These are phyloP conservation scores for Starmerella riodocensis DNA, from an alignment of 805 yeast genomes.

Conservation along the genomic window DNA sequence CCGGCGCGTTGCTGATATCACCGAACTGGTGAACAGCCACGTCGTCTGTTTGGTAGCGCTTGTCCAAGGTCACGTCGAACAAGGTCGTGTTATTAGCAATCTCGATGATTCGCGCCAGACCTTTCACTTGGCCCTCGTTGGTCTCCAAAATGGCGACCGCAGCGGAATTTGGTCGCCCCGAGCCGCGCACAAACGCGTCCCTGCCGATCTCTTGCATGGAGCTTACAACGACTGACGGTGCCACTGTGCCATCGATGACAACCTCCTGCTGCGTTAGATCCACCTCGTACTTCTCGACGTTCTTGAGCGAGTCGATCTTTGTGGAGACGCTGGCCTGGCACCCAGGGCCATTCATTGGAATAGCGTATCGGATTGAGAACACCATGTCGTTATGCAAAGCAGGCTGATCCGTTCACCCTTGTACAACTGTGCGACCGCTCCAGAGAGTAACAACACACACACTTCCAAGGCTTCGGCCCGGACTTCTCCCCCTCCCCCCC, in stretches of 20 bases:
- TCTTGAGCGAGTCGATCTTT: constrained; percentile 38
- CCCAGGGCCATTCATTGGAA: constrained; percentile 64
- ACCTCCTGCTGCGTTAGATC: constrained; percentile 51
- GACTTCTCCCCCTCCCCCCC: too few species aligned
- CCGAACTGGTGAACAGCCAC: constrained; percentile 56
- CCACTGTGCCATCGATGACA: constrained; percentile 49
- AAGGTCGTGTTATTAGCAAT: constrained; percentile 41
- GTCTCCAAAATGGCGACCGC: constrained; percentile 84
- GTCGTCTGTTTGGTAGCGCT: constrained; percentile 36
- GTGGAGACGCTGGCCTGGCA: constrained; percentile 50
- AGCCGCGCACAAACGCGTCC: constrained; percentile 86
- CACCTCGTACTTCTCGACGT: constrained; percentile 38
- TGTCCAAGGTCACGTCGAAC: constrained; percentile 56
- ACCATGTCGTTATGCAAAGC: too few species aligned
- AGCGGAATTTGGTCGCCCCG: constrained; percentile 75
- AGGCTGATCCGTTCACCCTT: too few species aligned
- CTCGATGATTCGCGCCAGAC: constrained; percentile 73
- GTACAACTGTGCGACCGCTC: too few species aligned
- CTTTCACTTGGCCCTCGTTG: constrained; percentile 56
- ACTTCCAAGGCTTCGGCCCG: too few species aligned
- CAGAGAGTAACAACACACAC: too few species aligned
- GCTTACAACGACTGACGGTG: constrained; percentile 63
- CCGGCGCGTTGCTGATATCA: constrained; percentile 45
- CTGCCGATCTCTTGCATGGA: constrained; percentile 62
- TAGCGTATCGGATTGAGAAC: constrained; percentile 41